A percentile compares a stretch with the other conserved stretches of the same genome.
phyloP scores from a whole-genome alignment of 108 stramenopile genomes.

The Chaetoceros tenuissimus region DNA sequence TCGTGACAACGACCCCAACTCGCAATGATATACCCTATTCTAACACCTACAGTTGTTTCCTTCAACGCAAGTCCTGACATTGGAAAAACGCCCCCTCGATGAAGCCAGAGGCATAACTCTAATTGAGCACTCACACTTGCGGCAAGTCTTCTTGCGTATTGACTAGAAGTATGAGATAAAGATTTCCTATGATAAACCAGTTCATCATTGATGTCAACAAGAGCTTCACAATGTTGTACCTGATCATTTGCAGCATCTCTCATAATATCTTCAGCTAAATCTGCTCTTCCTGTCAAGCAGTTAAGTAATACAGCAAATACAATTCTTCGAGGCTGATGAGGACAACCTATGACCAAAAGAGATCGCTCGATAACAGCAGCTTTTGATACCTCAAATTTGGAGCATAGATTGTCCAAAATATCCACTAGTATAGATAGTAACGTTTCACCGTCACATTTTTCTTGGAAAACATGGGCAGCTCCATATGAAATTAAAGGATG shows the following conservation, averaged over 20 bases:
- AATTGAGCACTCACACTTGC: constrained; percentile 61
- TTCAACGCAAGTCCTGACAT: constrained; percentile 53
- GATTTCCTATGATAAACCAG: constrained; percentile 21
- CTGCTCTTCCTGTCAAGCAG: constrained; percentile 33
- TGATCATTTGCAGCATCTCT: constrained; percentile 43
- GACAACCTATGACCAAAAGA: constrained; percentile 26
- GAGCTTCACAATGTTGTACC: constrained; percentile 30
- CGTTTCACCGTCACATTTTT: constrained; percentile 45
- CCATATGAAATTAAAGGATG: constrained; percentile 36
- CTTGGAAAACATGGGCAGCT: constrained; percentile 53
- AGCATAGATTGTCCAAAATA: constrained; percentile 24
- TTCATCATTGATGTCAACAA: constrained; percentile 49
- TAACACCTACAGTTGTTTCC: constrained; percentile 57
- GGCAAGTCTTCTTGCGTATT: constrained; percentile 29
- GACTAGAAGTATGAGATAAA: constrained; percentile 32
- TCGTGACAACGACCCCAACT: constrained; percentile 68
- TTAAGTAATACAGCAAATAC: constrained; percentile 51
- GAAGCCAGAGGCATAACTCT: constrained; percentile 79
- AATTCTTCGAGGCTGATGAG: constrained; percentile 24
- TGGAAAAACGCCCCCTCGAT: constrained; percentile 62
- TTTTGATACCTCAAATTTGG: constrained; percentile 21
- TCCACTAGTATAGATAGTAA: constrained; percentile 26
- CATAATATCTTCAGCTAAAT: constrained; percentile 60
- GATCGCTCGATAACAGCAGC: constrained; percentile 35
- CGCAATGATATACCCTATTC: constrained; percentile 49